These are phyloP conservation scores for Vigna unguiculata DNA, from an alignment of 306 rosid species.

Conservation along the genomic window DNA sequence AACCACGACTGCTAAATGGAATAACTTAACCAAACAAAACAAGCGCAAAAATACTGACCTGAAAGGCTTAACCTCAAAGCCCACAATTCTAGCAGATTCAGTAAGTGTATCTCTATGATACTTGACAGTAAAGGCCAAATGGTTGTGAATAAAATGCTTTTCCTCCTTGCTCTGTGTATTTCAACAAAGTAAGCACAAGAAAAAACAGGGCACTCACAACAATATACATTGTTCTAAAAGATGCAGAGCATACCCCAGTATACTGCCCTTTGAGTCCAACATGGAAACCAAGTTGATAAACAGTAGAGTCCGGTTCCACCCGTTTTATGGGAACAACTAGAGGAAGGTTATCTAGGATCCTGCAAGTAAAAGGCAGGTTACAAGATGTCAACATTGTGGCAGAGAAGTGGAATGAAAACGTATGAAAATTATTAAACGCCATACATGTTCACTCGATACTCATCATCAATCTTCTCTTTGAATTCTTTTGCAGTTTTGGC, in stretches of 20 bases:
- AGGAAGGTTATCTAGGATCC: conserved; percentile 98
- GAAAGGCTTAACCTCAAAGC: conserved; percentile 94
- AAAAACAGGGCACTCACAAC: conserved; percentile 37
- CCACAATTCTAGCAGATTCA: conserved; percentile 94
- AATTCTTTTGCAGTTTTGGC: conserved; percentile 83
- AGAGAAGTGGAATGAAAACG: not conserved
- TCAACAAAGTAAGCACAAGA: conserved; percentile 45
- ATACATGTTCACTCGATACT: conserved; percentile 97
- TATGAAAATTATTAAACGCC: conserved; percentile 34
- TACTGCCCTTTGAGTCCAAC: conserved; percentile 92
- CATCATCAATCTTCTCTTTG: conserved; percentile 92
- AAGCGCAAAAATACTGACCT: conserved; percentile 57
- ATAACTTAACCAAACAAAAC: conserved; percentile 5
- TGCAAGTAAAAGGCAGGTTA: conserved; percentile 44
- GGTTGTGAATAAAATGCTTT: conserved; percentile 85
- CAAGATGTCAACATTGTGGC: conserved; percentile 5
- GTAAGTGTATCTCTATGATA: conserved; percentile 80
- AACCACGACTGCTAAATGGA: not conserved
- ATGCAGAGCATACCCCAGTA: conserved; percentile 66
- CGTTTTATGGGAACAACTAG: conserved; percentile 84
- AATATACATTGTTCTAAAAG: conserved; percentile 37
- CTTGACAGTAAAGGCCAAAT: conserved; percentile 87
- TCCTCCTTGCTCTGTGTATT: conserved; percentile 85
- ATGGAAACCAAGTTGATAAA: conserved; percentile 89
- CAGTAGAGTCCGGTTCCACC: conserved; percentile 73